Percentiles rank a stretch among this genome's conserved stretches.
These are phyloP conservation scores for Colletotrichum sp. DNA, from an alignment of 2,329 filamentous ascomycete species.

Conservation along the genomic window DNA sequence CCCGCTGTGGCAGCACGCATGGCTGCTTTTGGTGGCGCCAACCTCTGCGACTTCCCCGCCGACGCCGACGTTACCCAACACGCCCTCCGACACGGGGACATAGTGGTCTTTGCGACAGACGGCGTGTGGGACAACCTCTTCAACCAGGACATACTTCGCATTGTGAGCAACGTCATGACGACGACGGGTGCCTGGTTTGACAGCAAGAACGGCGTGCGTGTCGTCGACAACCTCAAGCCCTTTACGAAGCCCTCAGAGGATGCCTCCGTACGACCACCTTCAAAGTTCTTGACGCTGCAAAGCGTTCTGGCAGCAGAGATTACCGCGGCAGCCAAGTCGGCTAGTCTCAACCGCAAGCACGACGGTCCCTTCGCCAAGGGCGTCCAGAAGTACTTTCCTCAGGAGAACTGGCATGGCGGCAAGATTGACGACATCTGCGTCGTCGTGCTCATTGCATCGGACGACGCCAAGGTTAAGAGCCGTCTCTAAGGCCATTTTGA, in stretches of 20 bases:
- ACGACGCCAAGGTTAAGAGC: slow-evolving; percentile 49
- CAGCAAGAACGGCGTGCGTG: slow-evolving; percentile 61
- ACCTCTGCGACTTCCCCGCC: slow-evolving; percentile 81
- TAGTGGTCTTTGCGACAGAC: slow-evolving; percentile 92
- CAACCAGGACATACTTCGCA: slow-evolving; percentile 83
- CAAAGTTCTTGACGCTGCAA: slow-evolving; percentile 63
- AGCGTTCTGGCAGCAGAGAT: slow-evolving; percentile 80
- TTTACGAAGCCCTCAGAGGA: slow-evolving; percentile 52
- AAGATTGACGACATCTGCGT: slow-evolving; percentile 97
- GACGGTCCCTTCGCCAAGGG: slow-evolving; percentile 96
- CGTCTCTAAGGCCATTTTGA: slow-evolving; percentile 29
- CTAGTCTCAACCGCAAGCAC: slow-evolving; percentile 79
- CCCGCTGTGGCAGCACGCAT: slow-evolving; percentile 79
- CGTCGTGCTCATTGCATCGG: slow-evolving; percentile 77
- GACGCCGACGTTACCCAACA: slow-evolving; percentile 84
- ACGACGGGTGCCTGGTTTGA: slow-evolving; percentile 75
- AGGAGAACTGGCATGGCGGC: slow-evolving; percentile 87
- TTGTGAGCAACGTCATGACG: slow-evolving; percentile 80
- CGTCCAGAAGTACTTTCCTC: slow-evolving; percentile 84
- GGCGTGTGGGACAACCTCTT: slow-evolving; percentile 96
- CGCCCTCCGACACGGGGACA: slow-evolving; percentile 83
- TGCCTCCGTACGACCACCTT: slow-evolving; percentile 23
- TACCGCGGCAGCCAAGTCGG: slow-evolving; percentile 80
- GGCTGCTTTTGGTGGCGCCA: slow-evolving; percentile 80
- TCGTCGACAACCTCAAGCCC: slow-evolving; percentile 62